phyloP scores from a whole-genome alignment of 2,329 filamentous ascomycete species.

The Fusarium oligoseptatum region DNA sequence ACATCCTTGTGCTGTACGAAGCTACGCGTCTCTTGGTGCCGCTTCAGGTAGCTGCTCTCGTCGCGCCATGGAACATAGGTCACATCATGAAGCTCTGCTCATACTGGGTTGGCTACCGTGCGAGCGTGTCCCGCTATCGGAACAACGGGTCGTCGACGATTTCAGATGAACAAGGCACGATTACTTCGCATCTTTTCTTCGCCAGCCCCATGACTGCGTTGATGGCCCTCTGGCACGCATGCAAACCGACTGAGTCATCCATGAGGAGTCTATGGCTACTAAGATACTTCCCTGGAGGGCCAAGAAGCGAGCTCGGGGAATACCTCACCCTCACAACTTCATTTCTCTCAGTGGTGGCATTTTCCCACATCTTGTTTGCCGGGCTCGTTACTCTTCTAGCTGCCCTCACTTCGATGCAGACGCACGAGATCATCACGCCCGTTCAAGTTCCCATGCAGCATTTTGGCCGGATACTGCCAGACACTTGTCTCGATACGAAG shows the following conservation, averaged over 20 bases:
- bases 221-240: not conserved
- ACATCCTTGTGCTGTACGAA: not conserved
- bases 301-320: not conserved
- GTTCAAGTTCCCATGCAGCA: not conserved
- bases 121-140: not conserved
- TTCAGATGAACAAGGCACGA: not conserved
- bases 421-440: not conserved
- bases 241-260: not conserved
- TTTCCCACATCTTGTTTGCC: not conserved
- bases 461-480: not conserved
- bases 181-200: not conserved
- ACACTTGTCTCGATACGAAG: not conserved
- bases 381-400: not conserved
- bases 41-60: not conserved
- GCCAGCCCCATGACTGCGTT: not conserved
- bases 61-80: not conserved
- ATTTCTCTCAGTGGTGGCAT: not conserved
- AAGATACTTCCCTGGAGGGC: not conserved
- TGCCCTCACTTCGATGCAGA: not conserved
- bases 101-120: not conserved
- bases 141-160: not conserved
- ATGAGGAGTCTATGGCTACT: not conserved
- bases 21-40: not conserved
- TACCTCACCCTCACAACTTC: not conserved
- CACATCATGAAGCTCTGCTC: not conserved